A percentile compares a stretch with the other conserved stretches of the same genome.
phyloP scores from a whole-genome alignment of 345 rosid species.

The Populus simonii region DNA sequence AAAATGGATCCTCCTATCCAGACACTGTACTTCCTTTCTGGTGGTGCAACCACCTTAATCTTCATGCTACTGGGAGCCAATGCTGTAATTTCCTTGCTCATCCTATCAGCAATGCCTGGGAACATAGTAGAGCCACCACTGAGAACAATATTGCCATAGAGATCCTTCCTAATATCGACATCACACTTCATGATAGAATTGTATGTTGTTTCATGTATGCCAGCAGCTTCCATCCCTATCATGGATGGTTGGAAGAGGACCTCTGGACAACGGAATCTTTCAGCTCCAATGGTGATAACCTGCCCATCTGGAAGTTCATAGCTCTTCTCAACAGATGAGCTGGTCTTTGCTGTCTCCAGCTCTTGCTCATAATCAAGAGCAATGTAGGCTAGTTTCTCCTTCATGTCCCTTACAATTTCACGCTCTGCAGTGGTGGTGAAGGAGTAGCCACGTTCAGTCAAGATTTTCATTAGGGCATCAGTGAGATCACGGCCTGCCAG shows the following conservation, averaged over 20 bases:
- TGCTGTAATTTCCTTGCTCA: conserved; percentile 75
- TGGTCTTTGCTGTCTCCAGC: conserved; percentile 51
- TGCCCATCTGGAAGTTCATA: conserved; percentile 72
- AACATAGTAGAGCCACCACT: conserved; percentile 77
- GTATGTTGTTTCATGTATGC: conserved; percentile 59
- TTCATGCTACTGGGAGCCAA: conserved; percentile 64
- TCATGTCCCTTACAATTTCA: conserved; percentile 67
- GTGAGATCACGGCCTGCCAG: conserved; percentile 82
- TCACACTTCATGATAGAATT: conserved; percentile 69
- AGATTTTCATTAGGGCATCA: conserved; percentile 62
- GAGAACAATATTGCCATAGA: conserved; percentile 51
- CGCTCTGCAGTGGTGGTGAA: conserved; percentile 71
- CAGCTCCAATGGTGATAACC: conserved; percentile 67
- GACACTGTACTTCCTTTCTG: conserved; percentile 62
- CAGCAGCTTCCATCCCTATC: conserved; percentile 63
- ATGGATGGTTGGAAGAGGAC: conserved; percentile 75
- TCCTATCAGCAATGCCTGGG: conserved; percentile 68
- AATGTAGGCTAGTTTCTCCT: conserved; percentile 67
- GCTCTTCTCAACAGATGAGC: conserved; percentile 62
- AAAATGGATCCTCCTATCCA: conserved; percentile 62
- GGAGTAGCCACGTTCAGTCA: conserved; percentile 70
- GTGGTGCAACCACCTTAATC: conserved; percentile 60
- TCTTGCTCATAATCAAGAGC: conserved; percentile 74
- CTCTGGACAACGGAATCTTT: conserved; percentile 75
- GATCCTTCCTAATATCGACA: conserved; percentile 59